These are phyloP conservation scores for Mycena amicta DNA, from an alignment of 768 basidiomycete genomes.

Conservation along the genomic window DNA sequence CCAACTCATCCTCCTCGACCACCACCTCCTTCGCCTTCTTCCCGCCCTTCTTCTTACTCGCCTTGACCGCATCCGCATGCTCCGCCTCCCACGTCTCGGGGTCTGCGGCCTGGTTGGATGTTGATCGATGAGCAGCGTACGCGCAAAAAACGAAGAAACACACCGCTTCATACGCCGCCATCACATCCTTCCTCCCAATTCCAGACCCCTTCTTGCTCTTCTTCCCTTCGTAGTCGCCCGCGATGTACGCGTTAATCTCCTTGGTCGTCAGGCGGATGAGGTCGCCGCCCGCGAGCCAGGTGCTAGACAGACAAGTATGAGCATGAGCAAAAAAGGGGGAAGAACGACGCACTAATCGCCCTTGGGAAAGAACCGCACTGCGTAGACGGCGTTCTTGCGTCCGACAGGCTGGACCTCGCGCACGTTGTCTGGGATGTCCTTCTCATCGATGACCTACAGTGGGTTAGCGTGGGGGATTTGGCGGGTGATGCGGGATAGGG, in stretches of 20 bases:
- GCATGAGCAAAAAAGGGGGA: background rate
- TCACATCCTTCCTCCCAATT: constrained; percentile 60
- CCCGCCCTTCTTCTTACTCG: constrained; percentile 9
- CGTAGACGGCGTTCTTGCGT: constrained; percentile 17
- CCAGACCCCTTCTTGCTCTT: constrained; percentile 32
- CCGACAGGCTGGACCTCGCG: constrained; percentile 1
- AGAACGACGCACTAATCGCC: constrained; percentile 82
- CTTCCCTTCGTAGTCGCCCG: constrained; percentile 64
- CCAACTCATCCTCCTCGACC: constrained; percentile 13
- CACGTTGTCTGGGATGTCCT: constrained; percentile 3
- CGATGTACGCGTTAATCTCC: constrained; percentile 85
- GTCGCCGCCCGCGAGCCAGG: constrained; percentile 84
- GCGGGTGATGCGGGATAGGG: too few relatives aligned
- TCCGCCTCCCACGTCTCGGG: constrained; percentile 58
- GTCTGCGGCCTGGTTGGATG: constrained; percentile 54
- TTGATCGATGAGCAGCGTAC: constrained; percentile 32
- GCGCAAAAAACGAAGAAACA: background rate
- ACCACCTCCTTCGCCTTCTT: constrained; percentile 16
- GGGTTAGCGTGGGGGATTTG: too few relatives aligned
- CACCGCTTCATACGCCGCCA: constrained; percentile 58
- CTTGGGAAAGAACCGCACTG: constrained; percentile 85
- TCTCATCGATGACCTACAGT: constrained; percentile 40
- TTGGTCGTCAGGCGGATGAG: constrained; percentile 76
- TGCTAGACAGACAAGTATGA: constrained; percentile 44
- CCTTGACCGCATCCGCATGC: constrained; percentile 21